Evolutionary conservation across 768 basidiomycete genomes (phyloP).

Genomic region (Crucibulum laeve): DNA sequence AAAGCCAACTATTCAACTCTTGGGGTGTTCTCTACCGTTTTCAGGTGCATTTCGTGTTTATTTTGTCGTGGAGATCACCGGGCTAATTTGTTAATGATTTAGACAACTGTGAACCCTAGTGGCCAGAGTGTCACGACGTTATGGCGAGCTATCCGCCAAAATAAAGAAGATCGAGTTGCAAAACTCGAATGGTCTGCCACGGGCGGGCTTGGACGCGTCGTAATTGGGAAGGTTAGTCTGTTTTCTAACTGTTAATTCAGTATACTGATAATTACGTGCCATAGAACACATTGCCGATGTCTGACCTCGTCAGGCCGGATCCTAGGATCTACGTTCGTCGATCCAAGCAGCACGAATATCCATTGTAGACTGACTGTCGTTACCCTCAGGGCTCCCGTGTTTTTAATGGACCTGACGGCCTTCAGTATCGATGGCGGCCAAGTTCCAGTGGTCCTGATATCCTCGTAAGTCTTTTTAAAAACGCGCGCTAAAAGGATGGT

Average conservation of each 20-base stretch:
- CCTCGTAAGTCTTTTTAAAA: constrained; percentile 39
- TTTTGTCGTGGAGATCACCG: constrained; percentile 11
- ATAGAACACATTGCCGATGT: constrained; percentile 77
- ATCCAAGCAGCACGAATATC: neutral
- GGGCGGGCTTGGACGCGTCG: constrained; percentile 79
- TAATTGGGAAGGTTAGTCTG: constrained; percentile 71
- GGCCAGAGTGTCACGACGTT: constrained; percentile 75
- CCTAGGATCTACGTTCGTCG: constrained; percentile 52
- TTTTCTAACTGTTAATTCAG: constrained; percentile 11
- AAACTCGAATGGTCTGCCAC: constrained; percentile 84
- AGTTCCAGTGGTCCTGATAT: constrained; percentile 53
- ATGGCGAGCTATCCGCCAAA: constrained; percentile 76
- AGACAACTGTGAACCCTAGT: constrained; percentile 62
- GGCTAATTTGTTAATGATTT: constrained; percentile 21
- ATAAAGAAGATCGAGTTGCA: constrained; percentile 85
- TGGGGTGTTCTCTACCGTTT: constrained; percentile 83
- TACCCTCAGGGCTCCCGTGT: constrained; percentile 51
- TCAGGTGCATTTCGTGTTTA: constrained; percentile 42
- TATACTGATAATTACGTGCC: constrained; percentile 19
- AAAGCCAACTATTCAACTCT: constrained; percentile 77
- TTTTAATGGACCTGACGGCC: constrained; percentile 82
- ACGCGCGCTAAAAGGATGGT: no score
- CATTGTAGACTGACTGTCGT: constrained; percentile 8
- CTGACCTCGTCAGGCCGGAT: constrained; percentile 75
- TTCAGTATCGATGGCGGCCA: constrained; percentile 79